A percentile compares a stretch with the other conserved stretches of the same genome.
These are phyloP conservation scores for Guillardia theta DNA, from an alignment of 78 protist genomes.

Conservation along the genomic window DNA sequence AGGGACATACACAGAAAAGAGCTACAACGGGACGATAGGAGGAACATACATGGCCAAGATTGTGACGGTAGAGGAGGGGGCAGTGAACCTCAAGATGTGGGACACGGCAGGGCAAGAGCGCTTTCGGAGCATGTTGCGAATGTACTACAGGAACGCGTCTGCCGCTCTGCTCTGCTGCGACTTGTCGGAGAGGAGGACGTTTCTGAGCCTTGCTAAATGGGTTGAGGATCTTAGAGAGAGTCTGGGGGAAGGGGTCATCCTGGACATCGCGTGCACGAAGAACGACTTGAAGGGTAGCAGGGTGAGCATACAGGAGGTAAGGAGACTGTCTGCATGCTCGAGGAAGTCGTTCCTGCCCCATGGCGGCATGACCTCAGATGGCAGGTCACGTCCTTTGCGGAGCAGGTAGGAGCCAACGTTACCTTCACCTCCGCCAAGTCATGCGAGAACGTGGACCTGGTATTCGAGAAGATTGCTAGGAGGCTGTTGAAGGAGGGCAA, in stretches of 20 bases:
- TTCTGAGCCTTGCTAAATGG: background rate
- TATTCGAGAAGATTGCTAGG: background rate
- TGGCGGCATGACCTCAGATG: background rate
- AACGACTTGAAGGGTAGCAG: background rate
- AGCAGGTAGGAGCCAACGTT: background rate
- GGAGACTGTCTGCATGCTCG: background rate
- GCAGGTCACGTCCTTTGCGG: background rate
- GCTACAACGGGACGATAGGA: background rate
- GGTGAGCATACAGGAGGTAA: background rate
- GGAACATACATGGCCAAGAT: background rate
- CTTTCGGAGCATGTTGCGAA: background rate
- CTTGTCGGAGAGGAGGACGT: background rate
- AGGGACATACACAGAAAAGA: background rate
- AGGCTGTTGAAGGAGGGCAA: too few species aligned
- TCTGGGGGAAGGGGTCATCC: background rate
- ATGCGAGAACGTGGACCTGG: background rate
- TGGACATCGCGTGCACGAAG: constrained; percentile 3
- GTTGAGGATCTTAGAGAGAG: background rate
- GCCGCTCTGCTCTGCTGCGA: background rate
- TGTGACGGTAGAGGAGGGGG: background rate
- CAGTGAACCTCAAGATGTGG: background rate
- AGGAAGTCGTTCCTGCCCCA: background rate
- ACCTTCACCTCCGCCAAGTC: background rate
- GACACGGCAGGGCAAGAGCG: constrained; percentile 31
- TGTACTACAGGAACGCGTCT: background rate